phyloP scores from a whole-genome alignment of 495 filamentous ascomycete species.

The Terfezia boudieri region DNA sequence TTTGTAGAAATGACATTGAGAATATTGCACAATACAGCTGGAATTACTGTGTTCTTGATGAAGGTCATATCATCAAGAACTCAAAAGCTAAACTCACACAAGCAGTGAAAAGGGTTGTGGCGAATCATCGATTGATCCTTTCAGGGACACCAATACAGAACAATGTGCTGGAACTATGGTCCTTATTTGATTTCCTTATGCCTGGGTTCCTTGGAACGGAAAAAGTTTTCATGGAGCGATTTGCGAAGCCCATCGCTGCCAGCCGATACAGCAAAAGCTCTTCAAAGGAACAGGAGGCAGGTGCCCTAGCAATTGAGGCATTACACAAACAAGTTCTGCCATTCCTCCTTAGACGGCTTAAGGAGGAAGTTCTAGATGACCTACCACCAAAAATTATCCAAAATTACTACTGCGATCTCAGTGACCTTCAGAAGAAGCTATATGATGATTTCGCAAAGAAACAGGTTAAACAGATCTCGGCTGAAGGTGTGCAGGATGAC shows the following conservation, averaged over 20 bases:
- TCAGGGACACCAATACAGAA: slow-evolving; percentile 97
- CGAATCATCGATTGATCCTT: slow-evolving; percentile 86
- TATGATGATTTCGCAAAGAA: slow-evolving; percentile 93
- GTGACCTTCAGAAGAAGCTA: slow-evolving; percentile 77
- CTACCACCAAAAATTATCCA: slow-evolving; percentile 95
- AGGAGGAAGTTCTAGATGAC: slow-evolving; percentile 93
- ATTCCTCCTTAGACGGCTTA: slow-evolving; percentile 86
- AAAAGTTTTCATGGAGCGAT: slow-evolving; percentile 92
- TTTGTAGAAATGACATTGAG: slow-evolving; percentile 82
- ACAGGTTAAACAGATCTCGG: slow-evolving; percentile 58
- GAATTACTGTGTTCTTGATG: slow-evolving; percentile 95
- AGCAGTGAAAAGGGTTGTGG: slow-evolving; percentile 67
- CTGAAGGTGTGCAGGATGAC: slow-evolving; percentile 54
- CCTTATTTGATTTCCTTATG: slow-evolving; percentile 97
- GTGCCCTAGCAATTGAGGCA: slow-evolving; percentile 86
- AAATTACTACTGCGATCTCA: slow-evolving; percentile 98
- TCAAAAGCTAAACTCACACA: slow-evolving; percentile 78
- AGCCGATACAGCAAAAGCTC: slow-evolving; percentile 89
- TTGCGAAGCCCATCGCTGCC: slow-evolving; percentile 90
- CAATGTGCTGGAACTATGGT: slow-evolving; percentile 96
- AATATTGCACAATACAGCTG: slow-evolving; percentile 61
- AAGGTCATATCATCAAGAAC: slow-evolving; percentile 97
- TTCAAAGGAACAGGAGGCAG: slow-evolving; percentile 94
- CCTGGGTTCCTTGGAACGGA: slow-evolving; percentile 95
- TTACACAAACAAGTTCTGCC: slow-evolving; percentile 94